Evolutionary conservation across 345 rosid genomes (phyloP), one percentile per base, ranked within the genome.

Genomic region (Microthlaspi erraticum): DNA sequence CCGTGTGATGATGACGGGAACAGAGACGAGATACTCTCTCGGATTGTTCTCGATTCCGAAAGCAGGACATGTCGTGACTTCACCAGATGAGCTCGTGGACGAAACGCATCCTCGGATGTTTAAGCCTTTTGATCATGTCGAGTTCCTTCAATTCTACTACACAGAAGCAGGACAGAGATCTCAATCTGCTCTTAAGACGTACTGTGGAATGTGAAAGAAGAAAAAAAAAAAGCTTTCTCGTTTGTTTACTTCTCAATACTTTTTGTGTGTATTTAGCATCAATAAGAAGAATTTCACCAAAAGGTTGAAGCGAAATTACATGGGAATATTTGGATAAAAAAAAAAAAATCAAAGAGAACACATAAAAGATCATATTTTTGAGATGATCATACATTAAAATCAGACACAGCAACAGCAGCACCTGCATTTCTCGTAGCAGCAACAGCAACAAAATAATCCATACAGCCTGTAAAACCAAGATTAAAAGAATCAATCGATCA

Each of bases 1-100:
- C 46, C 83, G 92, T 0, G 94, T 88, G 6, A 83, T 87, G 97
- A 86, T 85, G 89, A 78, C 49, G 0, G 92, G 92, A 78, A 74
- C 78, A 33, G 73, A 75, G 31, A 60, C 90, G 0, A 82, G 93
- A 60, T 87, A 87, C 68, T 83, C 88, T 0, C 59, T 80, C 0
- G 93, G 88, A 37, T 38, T 87, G 60, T 85, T 87, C 78, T 84
- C 93, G 10, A 55, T 81, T 7, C 88, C 87, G 0, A 85, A 79
- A 80, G 81, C 72, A 9, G 87, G 86, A 8, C 73, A 74, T 44
- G 12, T 72, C 2, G 41, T 87, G 5, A 72, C 71, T 48, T 79
- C 87, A 8, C 90, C 90, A 1, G 78, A 82, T n/a, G 90, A 83
- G 58, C 52, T 87, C 34, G 78, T 87, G 5, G 87, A 85, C 32